Evolutionary conservation across 2,329 filamentous ascomycete genomes (phyloP).

Genomic region (Eutypa lata): DNA sequence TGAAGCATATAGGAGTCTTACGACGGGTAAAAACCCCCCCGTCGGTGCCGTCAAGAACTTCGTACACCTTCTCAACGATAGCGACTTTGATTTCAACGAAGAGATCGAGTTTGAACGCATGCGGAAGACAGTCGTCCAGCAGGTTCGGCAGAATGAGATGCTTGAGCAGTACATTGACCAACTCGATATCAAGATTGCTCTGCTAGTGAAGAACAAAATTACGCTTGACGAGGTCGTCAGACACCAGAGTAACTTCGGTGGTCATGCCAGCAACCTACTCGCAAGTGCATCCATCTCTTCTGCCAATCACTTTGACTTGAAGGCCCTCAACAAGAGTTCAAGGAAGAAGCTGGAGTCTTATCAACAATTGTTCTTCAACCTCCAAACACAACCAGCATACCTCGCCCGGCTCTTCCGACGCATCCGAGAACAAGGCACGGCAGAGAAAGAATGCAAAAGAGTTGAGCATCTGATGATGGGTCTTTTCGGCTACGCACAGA

Average conservation of each 20-base stretch:
- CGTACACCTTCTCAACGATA: conserved; percentile 95
- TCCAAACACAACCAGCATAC: conserved; percentile 96
- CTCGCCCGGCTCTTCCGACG: conserved; percentile 83
- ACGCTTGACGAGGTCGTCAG: conserved; percentile 96
- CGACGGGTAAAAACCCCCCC: conserved; percentile 92
- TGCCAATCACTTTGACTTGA: conserved; percentile 90
- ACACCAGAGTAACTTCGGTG: conserved; percentile 94
- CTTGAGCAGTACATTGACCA: conserved; percentile 98
- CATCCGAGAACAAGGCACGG: conserved; percentile 75
- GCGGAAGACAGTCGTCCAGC: conserved; percentile 93
- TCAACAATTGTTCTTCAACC: conserved; percentile 94
- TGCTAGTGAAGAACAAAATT: conserved; percentile 99
- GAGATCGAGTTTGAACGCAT: conserved; percentile 95
- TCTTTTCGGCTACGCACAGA: conserved; percentile 94
- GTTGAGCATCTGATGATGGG: conserved; percentile 95
- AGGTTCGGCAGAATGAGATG: conserved; percentile 95
- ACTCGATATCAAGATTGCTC: conserved; percentile 96
- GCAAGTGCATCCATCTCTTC: conserved; percentile 87
- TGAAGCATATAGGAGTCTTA: conserved; percentile 96
- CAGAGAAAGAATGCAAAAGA: conserved; percentile 89
- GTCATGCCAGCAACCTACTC: conserved; percentile 78
- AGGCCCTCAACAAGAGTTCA: conserved; percentile 95
- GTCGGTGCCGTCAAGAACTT: conserved; percentile 98
- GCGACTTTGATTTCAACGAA: conserved; percentile 98
- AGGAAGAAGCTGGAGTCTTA: conserved; percentile 94